These are phyloP conservation scores for Chaetomium olivaceum DNA, from an alignment of 2,329 filamentous ascomycete genomes.

Conservation along the genomic window DNA sequence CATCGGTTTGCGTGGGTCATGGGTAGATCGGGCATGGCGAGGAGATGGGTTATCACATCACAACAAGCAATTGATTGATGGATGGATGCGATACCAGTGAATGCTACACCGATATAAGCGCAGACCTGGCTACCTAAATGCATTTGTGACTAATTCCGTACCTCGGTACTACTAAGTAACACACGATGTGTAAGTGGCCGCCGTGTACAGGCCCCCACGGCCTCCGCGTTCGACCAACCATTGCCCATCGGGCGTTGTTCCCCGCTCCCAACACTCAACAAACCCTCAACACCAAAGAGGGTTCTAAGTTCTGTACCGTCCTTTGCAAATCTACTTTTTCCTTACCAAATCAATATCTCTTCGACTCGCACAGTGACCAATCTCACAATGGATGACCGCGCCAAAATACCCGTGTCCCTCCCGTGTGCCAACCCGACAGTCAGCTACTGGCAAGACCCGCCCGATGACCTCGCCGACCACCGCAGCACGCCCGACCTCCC, in stretches of 20 bases:
- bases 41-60: too few relatives aligned
- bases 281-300: background rate
- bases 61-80: background rate
- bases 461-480: slow-evolving; percentile 50
- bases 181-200: background rate
- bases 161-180: background rate
- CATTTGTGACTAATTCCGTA: background rate
- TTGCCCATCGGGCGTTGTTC: background rate
- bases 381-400: slow-evolving; percentile 41
- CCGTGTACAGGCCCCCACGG: background rate
- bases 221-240: background rate
- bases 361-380: background rate
- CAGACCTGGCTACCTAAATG: background rate
- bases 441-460: slow-evolving; percentile 64
- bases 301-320: too few relatives aligned
- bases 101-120: background rate
- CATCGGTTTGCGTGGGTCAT: background rate
- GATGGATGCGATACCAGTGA: background rate
- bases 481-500: slow-evolving; percentile 55
- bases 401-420: slow-evolving; percentile 44
- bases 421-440: slow-evolving; percentile 54
- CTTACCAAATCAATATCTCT: background rate
- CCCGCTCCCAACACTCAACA: background rate
- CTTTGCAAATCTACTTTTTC: background rate
- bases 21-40: too few relatives aligned